phyloP scores from a whole-genome alignment of 2,329 filamentous ascomycete species.

The Arthrobotrys megalospora region DNA sequence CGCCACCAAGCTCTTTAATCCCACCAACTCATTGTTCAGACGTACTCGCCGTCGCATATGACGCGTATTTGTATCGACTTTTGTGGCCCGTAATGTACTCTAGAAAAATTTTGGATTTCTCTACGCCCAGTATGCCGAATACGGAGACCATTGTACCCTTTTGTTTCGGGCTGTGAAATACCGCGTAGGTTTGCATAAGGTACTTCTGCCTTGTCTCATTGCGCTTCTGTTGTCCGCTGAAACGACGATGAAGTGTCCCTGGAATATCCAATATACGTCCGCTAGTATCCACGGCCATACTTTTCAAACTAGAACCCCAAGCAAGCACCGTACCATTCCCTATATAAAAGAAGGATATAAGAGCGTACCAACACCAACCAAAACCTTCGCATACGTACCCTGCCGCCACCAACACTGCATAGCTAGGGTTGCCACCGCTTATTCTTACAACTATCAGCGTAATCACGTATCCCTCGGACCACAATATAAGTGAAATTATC shows the following conservation, averaged over 20 bases:
- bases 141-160: not conserved
- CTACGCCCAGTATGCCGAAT: not conserved
- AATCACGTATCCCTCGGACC: constrained; percentile 12
- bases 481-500: constrained; percentile 3
- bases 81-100: constrained; percentile 7
- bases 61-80: not conserved
- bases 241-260: not conserved
- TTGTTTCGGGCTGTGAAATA: not conserved
- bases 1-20: not conserved
- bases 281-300: not conserved
- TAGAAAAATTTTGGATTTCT: constrained; percentile 7
- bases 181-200: not conserved
- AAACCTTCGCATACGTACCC: not conserved
- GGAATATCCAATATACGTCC: constrained; percentile 15
- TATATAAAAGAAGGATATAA: too few species aligned
- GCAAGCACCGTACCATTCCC: too few species aligned
- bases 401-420: not conserved
- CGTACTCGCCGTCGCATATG: constrained; percentile 8
- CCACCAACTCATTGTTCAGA: not conserved
- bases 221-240: constrained; percentile 14
- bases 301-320: not conserved
- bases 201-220: too few species aligned
- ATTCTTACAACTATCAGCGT: constrained; percentile 16
- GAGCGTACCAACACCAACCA: not conserved
- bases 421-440: constrained; percentile 15